A percentile compares a stretch with the other conserved stretches of the same genome.
Conservation (phyloP, 2,329 filamentous ascomycete genomes). For the Colletotrichum karsti region DNA sequence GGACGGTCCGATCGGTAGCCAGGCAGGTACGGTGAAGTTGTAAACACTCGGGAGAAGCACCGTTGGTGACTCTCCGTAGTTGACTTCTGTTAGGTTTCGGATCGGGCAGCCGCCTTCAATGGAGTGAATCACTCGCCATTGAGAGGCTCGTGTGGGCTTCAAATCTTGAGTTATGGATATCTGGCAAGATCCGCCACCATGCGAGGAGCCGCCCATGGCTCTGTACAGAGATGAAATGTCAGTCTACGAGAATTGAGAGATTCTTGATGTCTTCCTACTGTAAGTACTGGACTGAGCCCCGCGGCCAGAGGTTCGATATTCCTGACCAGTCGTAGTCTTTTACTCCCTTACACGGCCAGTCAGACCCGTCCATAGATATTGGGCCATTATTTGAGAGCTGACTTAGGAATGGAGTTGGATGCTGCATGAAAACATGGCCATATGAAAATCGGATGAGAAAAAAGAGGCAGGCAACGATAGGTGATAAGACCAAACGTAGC, state of each 20-base stretch:
- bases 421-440: neutral
- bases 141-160: neutral
- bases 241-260: neutral
- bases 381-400: neutral
- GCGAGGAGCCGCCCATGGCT: neutral
- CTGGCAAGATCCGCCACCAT: neutral
- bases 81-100: neutral
- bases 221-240: neutral
- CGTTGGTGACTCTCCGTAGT: neutral
- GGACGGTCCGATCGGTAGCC: neutral
- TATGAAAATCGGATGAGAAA: neutral
- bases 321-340: neutral
- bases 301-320: neutral
- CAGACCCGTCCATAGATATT: neutral
- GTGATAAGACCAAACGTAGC: neutral
- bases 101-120: neutral
- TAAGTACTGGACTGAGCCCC: neutral
- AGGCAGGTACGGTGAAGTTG: neutral
- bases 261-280: rapidly evolving
- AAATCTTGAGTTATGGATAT: neutral
- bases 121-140: neutral
- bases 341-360: neutral
- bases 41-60: neutral
- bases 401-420: slow-evolving; percentile 3
- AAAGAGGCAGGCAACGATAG: neutral